Evolutionary conservation across 2,329 filamentous ascomycete genomes (phyloP).

Genomic region (Colletotrichum spaethianum): DNA sequence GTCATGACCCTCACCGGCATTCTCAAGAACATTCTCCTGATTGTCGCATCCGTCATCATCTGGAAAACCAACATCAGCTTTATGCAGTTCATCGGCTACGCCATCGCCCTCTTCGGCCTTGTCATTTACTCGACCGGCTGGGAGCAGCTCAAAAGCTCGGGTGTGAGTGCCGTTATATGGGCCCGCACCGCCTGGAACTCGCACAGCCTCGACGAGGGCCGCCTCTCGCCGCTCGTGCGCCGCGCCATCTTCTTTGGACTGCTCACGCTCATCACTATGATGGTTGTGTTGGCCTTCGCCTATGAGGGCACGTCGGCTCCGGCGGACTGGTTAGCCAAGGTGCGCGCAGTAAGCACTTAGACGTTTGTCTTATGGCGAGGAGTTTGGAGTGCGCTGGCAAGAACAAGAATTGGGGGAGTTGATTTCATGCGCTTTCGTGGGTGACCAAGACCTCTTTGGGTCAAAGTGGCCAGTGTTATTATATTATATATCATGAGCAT

Average conservation of each 20-base stretch:
- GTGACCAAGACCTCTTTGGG: background rate
- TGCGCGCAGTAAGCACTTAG: constrained; percentile 14
- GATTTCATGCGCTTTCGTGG: background rate
- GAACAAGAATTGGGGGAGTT: background rate
- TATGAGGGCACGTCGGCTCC: constrained; percentile 34
- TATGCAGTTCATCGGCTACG: constrained; percentile 84
- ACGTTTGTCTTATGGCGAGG: background rate
- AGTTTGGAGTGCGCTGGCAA: constrained; percentile 11
- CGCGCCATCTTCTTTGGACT: constrained; percentile 42
- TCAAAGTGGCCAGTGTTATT: background rate
- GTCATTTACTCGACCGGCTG: constrained; percentile 64
- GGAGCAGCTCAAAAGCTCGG: constrained; percentile 48
- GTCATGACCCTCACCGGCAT: constrained; percentile 90
- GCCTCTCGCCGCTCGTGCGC: constrained; percentile 44
- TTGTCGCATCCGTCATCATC: constrained; percentile 81
- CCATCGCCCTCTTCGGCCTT: constrained; percentile 72
- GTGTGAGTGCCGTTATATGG: constrained; percentile 34
- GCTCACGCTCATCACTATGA: constrained; percentile 39
- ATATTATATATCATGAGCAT: constrained; percentile 21
- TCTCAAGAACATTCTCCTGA: constrained; percentile 89
- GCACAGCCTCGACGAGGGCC: constrained; percentile 41
- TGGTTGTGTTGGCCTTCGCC: constrained; percentile 43
- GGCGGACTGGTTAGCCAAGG: constrained; percentile 29
- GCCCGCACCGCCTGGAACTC: constrained; percentile 41
- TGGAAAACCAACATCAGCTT: constrained; percentile 80